phyloP scores from a whole-genome alignment of 768 basidiomycete genomes.

The Galerina marginata region DNA sequence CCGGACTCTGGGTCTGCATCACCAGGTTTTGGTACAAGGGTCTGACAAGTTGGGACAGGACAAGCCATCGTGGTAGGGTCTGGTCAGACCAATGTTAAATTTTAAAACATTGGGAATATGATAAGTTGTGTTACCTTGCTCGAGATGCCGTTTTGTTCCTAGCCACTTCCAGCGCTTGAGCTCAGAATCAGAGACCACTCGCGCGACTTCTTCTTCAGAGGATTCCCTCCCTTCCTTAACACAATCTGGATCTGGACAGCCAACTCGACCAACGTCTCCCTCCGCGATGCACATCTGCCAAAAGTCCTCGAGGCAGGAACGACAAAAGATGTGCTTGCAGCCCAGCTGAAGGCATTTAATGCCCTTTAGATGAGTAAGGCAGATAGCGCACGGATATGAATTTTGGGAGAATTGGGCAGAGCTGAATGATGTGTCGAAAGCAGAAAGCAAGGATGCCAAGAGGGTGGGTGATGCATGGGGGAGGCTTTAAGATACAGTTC shows the following conservation, averaged over 20 bases:
- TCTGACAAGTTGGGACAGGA: slow-evolving; percentile 81
- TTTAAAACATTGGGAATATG: slow-evolving; percentile 11
- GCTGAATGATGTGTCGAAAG: slow-evolving; percentile 52
- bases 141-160: slow-evolving; percentile 69
- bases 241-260: slow-evolving; percentile 83
- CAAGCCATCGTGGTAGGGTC: slow-evolving; percentile 69
- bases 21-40: slow-evolving; percentile 66
- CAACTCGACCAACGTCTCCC: slow-evolving; percentile 75
- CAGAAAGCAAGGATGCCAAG: slow-evolving; percentile 52
- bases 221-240: slow-evolving; percentile 68
- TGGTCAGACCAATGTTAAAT: background rate
- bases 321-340: slow-evolving; percentile 85
- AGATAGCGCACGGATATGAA: slow-evolving; percentile 78
- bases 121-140: slow-evolving; percentile 55
- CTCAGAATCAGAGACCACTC: slow-evolving; percentile 70
- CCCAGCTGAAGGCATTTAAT: slow-evolving; percentile 70
- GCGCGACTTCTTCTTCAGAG: slow-evolving; percentile 72
- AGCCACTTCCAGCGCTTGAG: slow-evolving; percentile 81
- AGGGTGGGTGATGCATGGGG: slow-evolving; percentile 61
- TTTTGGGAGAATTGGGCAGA: slow-evolving; percentile 62
- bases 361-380: slow-evolving; percentile 76
- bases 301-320: slow-evolving; percentile 77
- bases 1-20: slow-evolving; percentile 55
- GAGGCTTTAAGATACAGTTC: slow-evolving; percentile 41
- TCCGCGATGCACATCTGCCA: slow-evolving; percentile 85